Base-by-base conservation (phyloP, 331 rosid species). In the Dryas integrifolia region DNA sequence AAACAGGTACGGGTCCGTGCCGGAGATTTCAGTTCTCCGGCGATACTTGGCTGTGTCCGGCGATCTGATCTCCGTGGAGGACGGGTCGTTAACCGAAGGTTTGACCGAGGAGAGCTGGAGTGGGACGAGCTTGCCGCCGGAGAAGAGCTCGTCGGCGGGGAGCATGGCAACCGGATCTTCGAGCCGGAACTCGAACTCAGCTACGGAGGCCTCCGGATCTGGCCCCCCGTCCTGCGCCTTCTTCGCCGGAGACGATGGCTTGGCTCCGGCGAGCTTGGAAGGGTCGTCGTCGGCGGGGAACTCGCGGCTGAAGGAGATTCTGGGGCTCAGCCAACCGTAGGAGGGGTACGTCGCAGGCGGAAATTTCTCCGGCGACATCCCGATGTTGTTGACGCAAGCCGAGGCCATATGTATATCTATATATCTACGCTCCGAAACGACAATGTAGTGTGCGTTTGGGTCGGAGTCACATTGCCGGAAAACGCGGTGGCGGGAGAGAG, bases 41-140 rank as follows among this genome's bases (percentile, higher is more conserved):
- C 71, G 63, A 8, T 43, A 45, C 65, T 71, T 80, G 10, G 62
- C 68, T 2, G 80, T 72, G 9, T 82, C 87, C 60, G 82, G 80
- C 16, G 64, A 73, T 30, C 77, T 57, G 18, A 60, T 46, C 79
- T 73, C 83, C 15, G 71, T 69, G 8, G 44, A 56, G 0, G 77
- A 58, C 26, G 26, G 4, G 16, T 67, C 84, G 43, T 56, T 75
- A 67, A 65, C 72, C 4, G 75, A 71, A 0, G 88, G 81, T 30
- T 83, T 88, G 62, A 85, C 73, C 16, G 85, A 63, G 15, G 87
- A 73, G 14, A 83, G 74, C 11, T 84, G 96, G 18, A 89, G 96
- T 1, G 98, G 98, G 10, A 94, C 67, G n/a, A 94, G 98, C 84
- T 91, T 94, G 0, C 98, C 98, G 56, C 87, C 95, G 56, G 85